Percentiles rank a stretch among this genome's conserved stretches.
These are phyloP conservation scores for Pyrenopolyporus hunteri DNA, from an alignment of 495 filamentous ascomycete genomes.

Conservation along the genomic window DNA sequence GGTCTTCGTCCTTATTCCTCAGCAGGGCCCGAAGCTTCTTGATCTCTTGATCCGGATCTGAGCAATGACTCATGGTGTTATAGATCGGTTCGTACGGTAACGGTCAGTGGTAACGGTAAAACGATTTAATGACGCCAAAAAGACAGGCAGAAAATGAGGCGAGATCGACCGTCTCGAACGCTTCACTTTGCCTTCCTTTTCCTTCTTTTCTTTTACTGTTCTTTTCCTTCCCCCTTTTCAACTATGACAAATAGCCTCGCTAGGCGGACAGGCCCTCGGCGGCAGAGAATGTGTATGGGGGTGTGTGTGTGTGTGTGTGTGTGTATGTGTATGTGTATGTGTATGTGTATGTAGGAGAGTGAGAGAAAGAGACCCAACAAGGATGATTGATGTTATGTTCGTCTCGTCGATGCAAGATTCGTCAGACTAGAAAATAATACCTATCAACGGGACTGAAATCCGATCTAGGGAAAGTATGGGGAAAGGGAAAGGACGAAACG, in stretches of 20 bases:
- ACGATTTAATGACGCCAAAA: constrained; percentile 9
- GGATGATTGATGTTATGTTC: constrained; percentile 28
- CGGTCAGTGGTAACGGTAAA: constrained; percentile 22
- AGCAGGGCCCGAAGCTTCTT: constrained; percentile 35
- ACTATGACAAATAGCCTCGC: constrained; percentile 33
- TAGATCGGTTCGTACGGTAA: constrained; percentile 12
- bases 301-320: no score
- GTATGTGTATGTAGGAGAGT: no score
- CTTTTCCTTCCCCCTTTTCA: constrained; percentile 30
- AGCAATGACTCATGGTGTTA: constrained; percentile 36
- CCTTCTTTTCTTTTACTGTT: no score
- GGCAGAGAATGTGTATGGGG: no score
- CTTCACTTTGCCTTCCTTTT: constrained; percentile 17
- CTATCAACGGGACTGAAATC: constrained; percentile 36
- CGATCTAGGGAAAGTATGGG: constrained; percentile 36
- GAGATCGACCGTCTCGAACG: constrained; percentile 21
- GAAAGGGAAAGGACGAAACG: constrained; percentile 36
- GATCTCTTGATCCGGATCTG: constrained; percentile 37
- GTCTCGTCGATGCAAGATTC: constrained; percentile 32
- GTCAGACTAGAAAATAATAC: constrained; percentile 30
- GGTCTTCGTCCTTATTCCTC: constrained; percentile 39
- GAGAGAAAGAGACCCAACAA: no score
- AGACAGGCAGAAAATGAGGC: constrained; percentile 24
- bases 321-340: no score
- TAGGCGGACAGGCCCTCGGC: constrained; percentile 24